Percentiles rank a stretch among this genome's conserved stretches.
Conservation (phyloP, 208 protist genomes). For the Leishmania braziliensis region DNA sequence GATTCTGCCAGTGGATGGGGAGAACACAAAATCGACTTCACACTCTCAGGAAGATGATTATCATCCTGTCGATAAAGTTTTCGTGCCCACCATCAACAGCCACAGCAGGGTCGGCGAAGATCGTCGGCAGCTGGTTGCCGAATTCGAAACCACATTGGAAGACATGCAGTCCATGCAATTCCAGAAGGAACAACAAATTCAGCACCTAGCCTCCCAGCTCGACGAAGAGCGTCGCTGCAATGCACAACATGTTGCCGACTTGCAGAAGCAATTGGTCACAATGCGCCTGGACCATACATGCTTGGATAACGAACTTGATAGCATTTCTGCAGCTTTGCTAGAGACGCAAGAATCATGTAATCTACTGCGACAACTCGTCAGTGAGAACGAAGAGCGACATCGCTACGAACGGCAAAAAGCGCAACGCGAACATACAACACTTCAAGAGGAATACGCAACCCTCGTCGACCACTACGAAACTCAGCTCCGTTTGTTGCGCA, state of each 20-base stretch:
- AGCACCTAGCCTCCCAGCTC: constrained; percentile 16
- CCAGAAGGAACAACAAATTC: constrained; percentile 20
- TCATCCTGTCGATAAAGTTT: background rate
- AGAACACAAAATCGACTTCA: background rate
- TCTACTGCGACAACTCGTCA: constrained; percentile 8
- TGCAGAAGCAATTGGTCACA: constrained; percentile 21
- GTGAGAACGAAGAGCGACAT: constrained; percentile 24
- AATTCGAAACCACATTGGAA: constrained; percentile 13
- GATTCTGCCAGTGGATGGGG: background rate
- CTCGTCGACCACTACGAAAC: background rate
- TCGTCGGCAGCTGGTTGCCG: constrained; percentile 13
- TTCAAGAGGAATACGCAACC: background rate
- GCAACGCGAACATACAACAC: background rate
- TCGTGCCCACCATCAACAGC: background rate
- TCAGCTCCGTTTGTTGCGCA: background rate
- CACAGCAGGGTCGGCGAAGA: background rate
- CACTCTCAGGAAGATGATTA: background rate
- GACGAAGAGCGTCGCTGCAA: constrained; percentile 14
- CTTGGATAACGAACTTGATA: constrained; percentile 17
- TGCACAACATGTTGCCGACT: constrained; percentile 3
- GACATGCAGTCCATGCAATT: constrained; percentile 20
- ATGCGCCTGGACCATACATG: constrained; percentile 26
- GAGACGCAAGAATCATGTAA: constrained; percentile 23
- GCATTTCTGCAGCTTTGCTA: constrained; percentile 25
- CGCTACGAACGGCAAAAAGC: constrained; percentile 3